Base-by-base conservation (phyloP, 495 filamentous ascomycete species). In the Elasticomyces elasticus region DNA sequence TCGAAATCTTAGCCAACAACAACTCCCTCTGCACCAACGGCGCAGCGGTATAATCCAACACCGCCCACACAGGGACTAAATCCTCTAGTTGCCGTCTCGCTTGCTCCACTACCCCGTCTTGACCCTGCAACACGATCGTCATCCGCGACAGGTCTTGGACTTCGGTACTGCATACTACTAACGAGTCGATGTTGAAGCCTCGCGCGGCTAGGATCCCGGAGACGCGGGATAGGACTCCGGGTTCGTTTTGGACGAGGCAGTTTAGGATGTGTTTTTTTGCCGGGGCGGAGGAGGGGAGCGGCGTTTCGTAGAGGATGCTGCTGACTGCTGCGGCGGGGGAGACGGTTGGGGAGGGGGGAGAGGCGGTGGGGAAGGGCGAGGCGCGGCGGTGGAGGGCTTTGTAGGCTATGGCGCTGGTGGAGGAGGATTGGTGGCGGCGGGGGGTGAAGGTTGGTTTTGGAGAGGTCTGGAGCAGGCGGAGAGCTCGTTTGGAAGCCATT, bases 171-270 rank as follows among this genome's bases (percentile, higher is more conserved):
- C 92, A 97, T 35, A 98, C 92, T 45, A 98, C 92, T 52, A 98
- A 75, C 51, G 86, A 91, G 79, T 98, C 92, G 66, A 98, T 98
- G 74, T 98, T 98, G 83, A 98, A 98, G 53, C 92, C 92, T 37
- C 92, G 79, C 25, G 92, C 92, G 15, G 92, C 92, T 27, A 98
- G 79, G 66, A 98, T 97, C 50, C 92, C 92, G 10, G 92, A 96
- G 11, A 98, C 87, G 53, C 92, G 89, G 43, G 89, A 95, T 19
- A 98, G 78, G 49, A 98, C 92, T 69, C 92, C 92, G 41, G 92
- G 92, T 71, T 98, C 92, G 72, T 98, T 98, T 70, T 98, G 92
- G 58, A 98, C 92, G 50, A 98, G 82, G 71, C 92, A 98, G 74
- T 98, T 97, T 69, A 98, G 81, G 66, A 98, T 75, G 68, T 96